Evolutionary conservation across 2,329 filamentous ascomycete genomes (phyloP), one percentile per base, ranked within the genome.

Genomic region (Fusarium sp.): DNA sequence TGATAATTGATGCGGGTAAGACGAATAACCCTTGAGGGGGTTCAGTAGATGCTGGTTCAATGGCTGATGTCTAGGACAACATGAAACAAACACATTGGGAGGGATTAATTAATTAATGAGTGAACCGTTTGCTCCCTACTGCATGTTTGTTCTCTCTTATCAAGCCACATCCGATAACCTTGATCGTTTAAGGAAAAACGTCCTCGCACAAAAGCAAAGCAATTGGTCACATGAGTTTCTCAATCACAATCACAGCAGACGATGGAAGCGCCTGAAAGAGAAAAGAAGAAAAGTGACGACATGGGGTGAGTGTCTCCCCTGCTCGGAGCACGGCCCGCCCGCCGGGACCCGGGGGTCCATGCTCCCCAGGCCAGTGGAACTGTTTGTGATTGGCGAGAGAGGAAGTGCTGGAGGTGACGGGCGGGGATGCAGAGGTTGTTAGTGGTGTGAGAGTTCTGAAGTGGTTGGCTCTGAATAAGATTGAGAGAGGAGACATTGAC

Each of bases 361-460:
- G 75, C 71, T 79, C 75, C 75, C 77, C 78, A 78, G 64, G 66
- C 54, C 50, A 60, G 56, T 76, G 78, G 77, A 67, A 78, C 68
- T 47, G 62, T 63, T 47, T 47, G 28, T 79, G 71, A 79, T 79
- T 79, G 78, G 55, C 56, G 50, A 42, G 6, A 7, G 24, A 60
- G 36, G 42, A 61, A 59, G 66, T 70, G 65, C 66, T 61, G 51
- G 63, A 62, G 60, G 70, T 67, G 69, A 63, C 20, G 51, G 51
- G 61, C 15, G 47, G 59, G 41, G 59, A 66, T 53, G 57, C 57
- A 67, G 55, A 57, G 47, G 41, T 24, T 68, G 71, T 66, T 60
- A 64, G 71, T 61, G 55, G 50, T 30, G 50, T 39, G 33, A 54
- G 54, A 56, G 36, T 36, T 24, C 12, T 54, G 39, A 44, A 51